Evolutionary conservation across 257 asterid genomes (phyloP).

Genomic region (Plantago major): DNA sequence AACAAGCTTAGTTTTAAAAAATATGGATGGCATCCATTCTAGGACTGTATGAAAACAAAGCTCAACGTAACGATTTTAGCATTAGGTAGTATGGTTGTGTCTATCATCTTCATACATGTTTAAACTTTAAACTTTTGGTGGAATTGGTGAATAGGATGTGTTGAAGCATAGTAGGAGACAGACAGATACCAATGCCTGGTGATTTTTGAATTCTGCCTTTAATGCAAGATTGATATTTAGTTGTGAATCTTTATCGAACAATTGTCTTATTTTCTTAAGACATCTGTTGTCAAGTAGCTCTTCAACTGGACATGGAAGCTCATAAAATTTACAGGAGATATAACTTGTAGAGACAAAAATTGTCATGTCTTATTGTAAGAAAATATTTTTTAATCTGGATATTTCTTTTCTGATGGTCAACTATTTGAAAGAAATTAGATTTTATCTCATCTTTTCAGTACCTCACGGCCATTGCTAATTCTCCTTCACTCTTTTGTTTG

Average conservation of each 20-base stretch:
- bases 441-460: slow-evolving; percentile 4
- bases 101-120: neutral
- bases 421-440: neutral
- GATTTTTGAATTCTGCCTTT: neutral
- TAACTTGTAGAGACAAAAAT: slow-evolving; percentile 2
- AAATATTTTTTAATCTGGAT: neutral
- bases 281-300: slow-evolving; percentile 12
- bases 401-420: slow-evolving; percentile 12
- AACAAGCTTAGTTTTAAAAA: no score
- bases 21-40: no score
- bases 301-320: slow-evolving; percentile 4
- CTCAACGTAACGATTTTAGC: no score
- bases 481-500: slow-evolving; percentile 16
- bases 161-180: neutral
- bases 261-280: neutral
- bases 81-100: no score
- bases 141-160: neutral
- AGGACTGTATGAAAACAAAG: no score
- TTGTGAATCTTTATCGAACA: neutral
- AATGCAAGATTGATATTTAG: no score
- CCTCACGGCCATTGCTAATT: slow-evolving; percentile 12
- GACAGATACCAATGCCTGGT: neutral
- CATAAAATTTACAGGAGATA: slow-evolving; percentile 17
- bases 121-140: neutral
- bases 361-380: slow-evolving; percentile 13